A percentile compares a stretch with the other conserved stretches of the same genome.
These are phyloP conservation scores for Hymenoscyphus occultus DNA, from an alignment of 2,329 filamentous ascomycete species.

Conservation along the genomic window DNA sequence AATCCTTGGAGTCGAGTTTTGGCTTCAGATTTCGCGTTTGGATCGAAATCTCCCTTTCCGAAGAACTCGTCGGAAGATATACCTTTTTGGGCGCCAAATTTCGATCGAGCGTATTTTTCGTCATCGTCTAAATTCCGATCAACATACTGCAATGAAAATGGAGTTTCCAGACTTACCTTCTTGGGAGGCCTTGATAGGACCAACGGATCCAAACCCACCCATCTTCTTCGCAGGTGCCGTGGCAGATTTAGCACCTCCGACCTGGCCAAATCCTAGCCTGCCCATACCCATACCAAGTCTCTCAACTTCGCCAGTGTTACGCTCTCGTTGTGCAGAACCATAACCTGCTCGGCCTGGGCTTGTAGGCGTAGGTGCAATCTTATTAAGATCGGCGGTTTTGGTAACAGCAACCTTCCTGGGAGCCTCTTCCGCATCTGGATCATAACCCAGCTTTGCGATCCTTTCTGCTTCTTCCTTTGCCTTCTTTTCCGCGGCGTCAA, in stretches of 20 bases:
- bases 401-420: slow-evolving; percentile 42
- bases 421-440: slow-evolving; percentile 76
- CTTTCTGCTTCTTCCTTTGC: slow-evolving; percentile 96
- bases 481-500: slow-evolving; percentile 95
- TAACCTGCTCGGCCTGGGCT: slow-evolving; percentile 63
- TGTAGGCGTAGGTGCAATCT: slow-evolving; percentile 70
- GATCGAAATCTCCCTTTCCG: slow-evolving; percentile 82
- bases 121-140: slow-evolving; percentile 60
- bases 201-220: slow-evolving; percentile 83
- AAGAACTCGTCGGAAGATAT: slow-evolving; percentile 99
- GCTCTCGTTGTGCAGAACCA: slow-evolving; percentile 56
- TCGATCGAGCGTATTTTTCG: slow-evolving; percentile 77
- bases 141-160: slow-evolving; percentile 20
- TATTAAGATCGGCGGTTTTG: slow-evolving; percentile 49
- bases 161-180: slow-evolving; percentile 52
- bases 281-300: slow-evolving; percentile 67
- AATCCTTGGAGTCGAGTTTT: slow-evolving; percentile 87
- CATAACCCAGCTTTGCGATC: slow-evolving; percentile 92
- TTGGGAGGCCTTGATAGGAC: slow-evolving; percentile 64
- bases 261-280: slow-evolving; percentile 35
- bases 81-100: slow-evolving; percentile 90
- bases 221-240: slow-evolving; percentile 53
- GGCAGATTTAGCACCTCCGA: slow-evolving; percentile 32
- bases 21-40: slow-evolving; percentile 76
- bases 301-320: slow-evolving; percentile 77